Base-by-base conservation (phyloP, 352 stramenopile species). In the Phytophthora citrophthora region DNA sequence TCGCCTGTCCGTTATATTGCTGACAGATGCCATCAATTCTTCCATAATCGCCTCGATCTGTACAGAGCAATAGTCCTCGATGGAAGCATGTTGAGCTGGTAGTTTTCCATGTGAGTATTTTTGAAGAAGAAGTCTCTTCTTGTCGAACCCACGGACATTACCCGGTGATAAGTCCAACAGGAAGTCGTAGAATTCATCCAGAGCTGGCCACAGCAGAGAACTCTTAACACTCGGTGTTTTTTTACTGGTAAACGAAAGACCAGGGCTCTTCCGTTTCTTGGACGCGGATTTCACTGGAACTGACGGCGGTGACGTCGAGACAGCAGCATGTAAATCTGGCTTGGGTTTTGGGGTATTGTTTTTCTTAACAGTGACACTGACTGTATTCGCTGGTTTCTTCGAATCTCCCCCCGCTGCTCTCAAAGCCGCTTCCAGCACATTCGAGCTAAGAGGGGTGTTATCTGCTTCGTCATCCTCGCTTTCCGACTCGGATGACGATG, bases 151-250 rank as follows among this genome's bases (percentile, higher is more conserved):
- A 43, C 68, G 71, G 44, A 85, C 64, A 20, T 77, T 75, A 6
- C 51, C 74, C 16, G 84, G 82, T 12, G 79, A 83, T 12, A 93
- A 43, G 24, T 85, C 69, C n/a, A 95, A 49, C 11, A 95, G 47
- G 47, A 90, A 89, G 39, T 87, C 77, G 60, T 91, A 91, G 31
- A 93, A 92, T 1, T 90, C 79, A 39, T 93, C 80, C 9, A 95
- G 60, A 5, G 71, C 74, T 32, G 86, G 86, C 86, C 86, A 95
- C 18, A 93, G 54, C 18, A 90, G 48, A 7, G 83, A 86, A 43
- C 76, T 89, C 45, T 81, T 88, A 18, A 72, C 52, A 60, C 54
- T 82, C n/a, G 43, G 29, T 9, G 49, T 6, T 9, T 62, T 77
- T 32, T 64, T 72, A 12, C 2, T 38, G 2, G 18, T 41, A 46